Conservation (phyloP, 768 basidiomycete genomes). For the Phylloporus sp. region DNA sequence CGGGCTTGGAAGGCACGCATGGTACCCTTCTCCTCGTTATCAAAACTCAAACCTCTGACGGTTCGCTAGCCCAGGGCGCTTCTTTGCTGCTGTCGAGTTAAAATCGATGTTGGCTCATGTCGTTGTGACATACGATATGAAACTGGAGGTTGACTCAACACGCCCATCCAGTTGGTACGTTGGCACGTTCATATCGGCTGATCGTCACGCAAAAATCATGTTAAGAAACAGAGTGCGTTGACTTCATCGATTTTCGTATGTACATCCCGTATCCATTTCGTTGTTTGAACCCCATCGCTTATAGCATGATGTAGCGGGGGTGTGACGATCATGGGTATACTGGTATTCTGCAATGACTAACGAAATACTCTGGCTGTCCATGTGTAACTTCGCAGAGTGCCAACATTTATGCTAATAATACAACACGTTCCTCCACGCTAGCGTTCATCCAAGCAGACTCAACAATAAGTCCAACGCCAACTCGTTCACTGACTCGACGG, state of each 20-base stretch:
- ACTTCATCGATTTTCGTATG: too few relatives aligned
- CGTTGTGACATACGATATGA: slow-evolving; percentile 8
- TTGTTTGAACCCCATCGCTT: too few relatives aligned
- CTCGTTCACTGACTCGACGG: slow-evolving; percentile 11
- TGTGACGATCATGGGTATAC: too few relatives aligned
- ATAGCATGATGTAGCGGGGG: too few relatives aligned
- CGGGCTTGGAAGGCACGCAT: slow-evolving; percentile 26
- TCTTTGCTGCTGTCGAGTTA: slow-evolving; percentile 8
- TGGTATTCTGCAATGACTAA: too few relatives aligned
- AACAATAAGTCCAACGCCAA: slow-evolving; percentile 18
- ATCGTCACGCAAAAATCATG: background rate
- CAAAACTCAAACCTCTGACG: background rate
- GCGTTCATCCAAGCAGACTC: slow-evolving; percentile 18
- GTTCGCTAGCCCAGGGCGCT: slow-evolving; percentile 12
- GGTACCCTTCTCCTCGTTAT: background rate
- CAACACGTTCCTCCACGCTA: slow-evolving; percentile 3
- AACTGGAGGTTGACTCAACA: background rate
- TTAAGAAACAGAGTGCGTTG: slow-evolving; percentile 2
- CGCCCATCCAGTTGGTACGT: background rate
- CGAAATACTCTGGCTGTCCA: too few relatives aligned
- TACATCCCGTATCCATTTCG: too few relatives aligned
- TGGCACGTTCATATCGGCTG: background rate
- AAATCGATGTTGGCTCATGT: slow-evolving; percentile 15
- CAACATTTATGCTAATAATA: slow-evolving; percentile 8
- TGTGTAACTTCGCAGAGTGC: background rate